Percentiles rank a stretch among this genome's conserved stretches.
Evolutionary conservation across 169 alveolate species (phyloP).

Genomic region (Plasmodium inui): DNA sequence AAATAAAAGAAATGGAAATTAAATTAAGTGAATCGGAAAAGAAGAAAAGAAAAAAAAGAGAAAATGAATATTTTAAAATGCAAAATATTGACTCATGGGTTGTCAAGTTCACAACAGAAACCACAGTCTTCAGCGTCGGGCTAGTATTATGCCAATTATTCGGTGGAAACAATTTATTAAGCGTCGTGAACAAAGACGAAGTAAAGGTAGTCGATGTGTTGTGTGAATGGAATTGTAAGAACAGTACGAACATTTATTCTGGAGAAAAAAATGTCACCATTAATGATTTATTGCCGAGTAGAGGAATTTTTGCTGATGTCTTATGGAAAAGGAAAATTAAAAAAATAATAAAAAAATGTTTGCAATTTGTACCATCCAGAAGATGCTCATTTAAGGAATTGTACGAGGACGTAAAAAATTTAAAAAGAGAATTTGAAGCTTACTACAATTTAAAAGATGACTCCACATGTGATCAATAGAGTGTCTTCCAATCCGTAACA

Average conservation of each 20-base stretch:
- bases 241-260: slow-evolving; percentile 60
- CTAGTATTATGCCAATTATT: slow-evolving; percentile 79
- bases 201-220: slow-evolving; percentile 79
- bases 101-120: slow-evolving; percentile 66
- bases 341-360: slow-evolving; percentile 70
- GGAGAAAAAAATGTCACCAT: slow-evolving; percentile 73
- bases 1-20: slow-evolving; percentile 40
- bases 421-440: slow-evolving; percentile 37
- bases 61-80: slow-evolving; percentile 43
- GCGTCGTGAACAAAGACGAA: slow-evolving; percentile 77
- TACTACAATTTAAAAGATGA: slow-evolving; percentile 18
- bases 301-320: slow-evolving; percentile 77
- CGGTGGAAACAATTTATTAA: slow-evolving; percentile 80
- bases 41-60: slow-evolving; percentile 37
- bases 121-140: slow-evolving; percentile 80
- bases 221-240: slow-evolving; percentile 82
- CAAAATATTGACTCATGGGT: slow-evolving; percentile 76
- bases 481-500: not conserved
- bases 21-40: slow-evolving; percentile 39
- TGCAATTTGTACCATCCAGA: slow-evolving; percentile 79
- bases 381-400: slow-evolving; percentile 75
- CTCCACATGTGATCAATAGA: not conserved
- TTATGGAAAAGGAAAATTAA: slow-evolving; percentile 76
- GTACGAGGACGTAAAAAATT: slow-evolving; percentile 49
- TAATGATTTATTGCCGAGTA: slow-evolving; percentile 74